phyloP scores from a whole-genome alignment of 106 monocot genomes.

The Acanthochlamys bracteata region DNA sequence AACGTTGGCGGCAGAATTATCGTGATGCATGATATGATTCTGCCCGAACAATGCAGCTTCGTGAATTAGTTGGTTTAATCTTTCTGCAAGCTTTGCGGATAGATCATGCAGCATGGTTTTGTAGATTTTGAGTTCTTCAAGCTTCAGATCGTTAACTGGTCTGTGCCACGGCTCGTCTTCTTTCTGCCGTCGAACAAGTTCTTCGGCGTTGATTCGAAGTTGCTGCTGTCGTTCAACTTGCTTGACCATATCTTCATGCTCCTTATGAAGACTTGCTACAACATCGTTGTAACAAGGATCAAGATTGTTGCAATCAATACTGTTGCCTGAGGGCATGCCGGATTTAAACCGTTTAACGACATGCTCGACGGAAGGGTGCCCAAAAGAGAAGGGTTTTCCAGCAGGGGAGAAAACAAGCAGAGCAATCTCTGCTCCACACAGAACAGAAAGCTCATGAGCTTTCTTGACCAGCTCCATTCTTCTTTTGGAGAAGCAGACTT shows the following conservation, averaged over 20 bases:
- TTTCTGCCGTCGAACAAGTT: neutral
- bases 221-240: neutral
- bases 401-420: conserved; percentile 15
- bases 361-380: neutral
- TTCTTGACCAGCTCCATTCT: conserved; percentile 7
- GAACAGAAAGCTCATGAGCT: conserved; percentile 15
- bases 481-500: conserved; percentile 11
- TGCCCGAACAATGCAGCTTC: too few relatives aligned
- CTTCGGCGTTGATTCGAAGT: neutral
- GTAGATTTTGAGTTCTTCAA: neutral
- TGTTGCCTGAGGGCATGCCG: neutral
- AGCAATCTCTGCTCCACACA: conserved; percentile 11
- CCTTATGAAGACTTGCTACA: neutral
- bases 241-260: neutral
- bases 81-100: neutral
- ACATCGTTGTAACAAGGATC: neutral
- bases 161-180: neutral
- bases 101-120: neutral
- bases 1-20: too few relatives aligned
- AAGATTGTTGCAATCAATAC: neutral
- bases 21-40: too few relatives aligned
- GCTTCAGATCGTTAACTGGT: neutral
- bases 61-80: neutral
- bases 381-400: conserved; percentile 12
- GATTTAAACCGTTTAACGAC: conserved; percentile 7